Conservation (phyloP, 2,329 filamentous ascomycete species). For the Truncatella angustata region DNA sequence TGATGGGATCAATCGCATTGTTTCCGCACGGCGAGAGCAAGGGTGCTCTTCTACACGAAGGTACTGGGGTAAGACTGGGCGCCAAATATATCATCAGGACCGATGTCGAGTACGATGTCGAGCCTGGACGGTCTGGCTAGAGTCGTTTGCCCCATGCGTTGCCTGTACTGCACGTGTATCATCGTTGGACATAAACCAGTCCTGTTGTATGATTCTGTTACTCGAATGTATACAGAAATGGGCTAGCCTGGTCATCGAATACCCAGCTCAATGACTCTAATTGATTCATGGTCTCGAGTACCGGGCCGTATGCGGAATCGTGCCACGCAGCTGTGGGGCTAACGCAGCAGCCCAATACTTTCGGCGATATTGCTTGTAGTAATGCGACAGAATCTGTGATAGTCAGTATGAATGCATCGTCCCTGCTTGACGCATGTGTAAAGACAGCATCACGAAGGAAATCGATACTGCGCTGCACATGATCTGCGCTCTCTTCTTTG, state of each 20-base stretch:
- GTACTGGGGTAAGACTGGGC: constrained; percentile 66
- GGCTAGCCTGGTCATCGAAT: not conserved
- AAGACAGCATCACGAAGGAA: not conserved
- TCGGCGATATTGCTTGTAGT: not conserved
- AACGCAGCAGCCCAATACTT: not conserved
- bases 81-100: constrained; percentile 69
- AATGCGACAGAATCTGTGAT: not conserved
- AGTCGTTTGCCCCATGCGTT: no score
- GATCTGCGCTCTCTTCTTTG: not conserved
- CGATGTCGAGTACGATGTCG: constrained; percentile 69
- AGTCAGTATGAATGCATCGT: not conserved
- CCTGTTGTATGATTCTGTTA: no score
- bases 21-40: constrained; percentile 69
- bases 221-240: no score
- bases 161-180: no score
- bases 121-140: constrained; percentile 8
- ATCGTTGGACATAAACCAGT: no score
- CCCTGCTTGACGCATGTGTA: not conserved
- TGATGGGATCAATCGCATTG: constrained; percentile 66
- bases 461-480: not conserved
- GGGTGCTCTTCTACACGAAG: constrained; percentile 66
- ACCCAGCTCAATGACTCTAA: not conserved
- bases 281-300: not conserved
- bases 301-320: not conserved
- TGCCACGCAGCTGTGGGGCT: no score